phyloP scores from a whole-genome alignment of 495 filamentous ascomycete genomes.

The Penicillium canescens region DNA sequence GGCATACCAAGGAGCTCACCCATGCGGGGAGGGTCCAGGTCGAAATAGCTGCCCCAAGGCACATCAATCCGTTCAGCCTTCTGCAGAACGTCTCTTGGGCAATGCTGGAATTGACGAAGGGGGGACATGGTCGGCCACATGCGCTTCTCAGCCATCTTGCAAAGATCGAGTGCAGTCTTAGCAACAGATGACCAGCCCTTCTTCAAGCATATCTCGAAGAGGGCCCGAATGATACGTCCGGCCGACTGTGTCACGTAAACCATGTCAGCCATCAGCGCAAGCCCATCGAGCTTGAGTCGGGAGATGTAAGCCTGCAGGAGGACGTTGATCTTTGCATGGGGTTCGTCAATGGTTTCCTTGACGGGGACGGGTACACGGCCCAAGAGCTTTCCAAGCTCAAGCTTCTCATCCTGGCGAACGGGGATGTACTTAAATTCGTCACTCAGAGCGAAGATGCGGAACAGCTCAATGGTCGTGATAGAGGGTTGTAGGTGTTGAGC shows the following conservation, averaged over 20 bases:
- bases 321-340: conserved; percentile 99
- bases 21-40: conserved; percentile 95
- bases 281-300: conserved; percentile 86
- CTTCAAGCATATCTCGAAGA: conserved; percentile 95
- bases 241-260: conserved; percentile 98
- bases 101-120: conserved; percentile 83
- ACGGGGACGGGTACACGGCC: conserved; percentile 91
- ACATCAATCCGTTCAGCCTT: conserved; percentile 96
- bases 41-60: conserved; percentile 90
- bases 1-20: conserved; percentile 91
- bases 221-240: conserved; percentile 89
- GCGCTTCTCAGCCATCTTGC: conserved; percentile 98
- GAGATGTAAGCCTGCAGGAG: conserved; percentile 96
- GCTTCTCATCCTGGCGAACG: conserved; percentile 94
- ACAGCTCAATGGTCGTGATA: conserved; percentile 88
- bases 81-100: conserved; percentile 79
- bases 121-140: conserved; percentile 99
- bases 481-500: conserved; percentile 93
- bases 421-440: conserved; percentile 99
- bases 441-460: conserved; percentile 95
- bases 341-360: conserved; percentile 96
- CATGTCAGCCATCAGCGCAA: conserved; percentile 97
- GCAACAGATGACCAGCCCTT: conserved; percentile 96
- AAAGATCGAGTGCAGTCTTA: conserved; percentile 89
- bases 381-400: conserved; percentile 91